Percentiles rank a stretch among this genome's conserved stretches.
These are phyloP conservation scores for Fraxinus sp. DNA, from an alignment of 305 asterid genomes.

Conservation along the genomic window DNA sequence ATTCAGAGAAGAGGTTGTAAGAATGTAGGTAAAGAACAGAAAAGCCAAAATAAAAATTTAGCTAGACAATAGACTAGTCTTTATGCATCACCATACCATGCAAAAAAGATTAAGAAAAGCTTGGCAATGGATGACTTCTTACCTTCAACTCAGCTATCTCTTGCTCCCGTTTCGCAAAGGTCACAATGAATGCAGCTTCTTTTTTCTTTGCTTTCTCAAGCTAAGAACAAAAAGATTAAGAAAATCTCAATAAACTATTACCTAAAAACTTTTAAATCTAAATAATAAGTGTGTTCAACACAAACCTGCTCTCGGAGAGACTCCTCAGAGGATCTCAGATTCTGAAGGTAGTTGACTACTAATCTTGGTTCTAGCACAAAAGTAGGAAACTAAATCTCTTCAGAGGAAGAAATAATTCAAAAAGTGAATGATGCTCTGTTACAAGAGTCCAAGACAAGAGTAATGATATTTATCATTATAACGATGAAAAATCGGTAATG, in stretches of 20 bases:
- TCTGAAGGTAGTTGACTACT: conserved; percentile 73
- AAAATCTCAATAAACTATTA: conserved; percentile 10
- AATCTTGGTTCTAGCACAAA: conserved; percentile 62
- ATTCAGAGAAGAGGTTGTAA: conserved; percentile 17
- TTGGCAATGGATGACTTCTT: conserved; percentile 2
- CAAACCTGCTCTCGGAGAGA: conserved; percentile 86
- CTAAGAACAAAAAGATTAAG: conserved; percentile 37
- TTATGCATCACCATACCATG: not conserved
- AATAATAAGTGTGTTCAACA: not conserved
- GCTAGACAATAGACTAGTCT: not conserved
- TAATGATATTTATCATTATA: no score
- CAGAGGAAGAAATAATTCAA: conserved; percentile 11
- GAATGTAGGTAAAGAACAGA: not conserved
- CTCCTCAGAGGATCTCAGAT: conserved; percentile 84
- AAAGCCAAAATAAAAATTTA: not conserved
- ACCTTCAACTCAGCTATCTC: conserved; percentile 99
- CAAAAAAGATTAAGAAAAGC: not conserved
- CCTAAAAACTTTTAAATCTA: conserved; percentile 8
- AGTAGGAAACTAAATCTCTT: conserved; percentile 18
- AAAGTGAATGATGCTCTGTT: not conserved
- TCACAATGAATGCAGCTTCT: conserved; percentile 94
- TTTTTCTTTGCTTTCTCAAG: conserved; percentile 91
- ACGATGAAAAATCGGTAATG: not conserved
- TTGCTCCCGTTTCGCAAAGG: conserved; percentile 96
- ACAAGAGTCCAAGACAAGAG: not conserved